Evolutionary conservation across 768 basidiomycete genomes (phyloP), one percentile per base, ranked within the genome.

Genomic region (Gymnopilus junonius): DNA sequence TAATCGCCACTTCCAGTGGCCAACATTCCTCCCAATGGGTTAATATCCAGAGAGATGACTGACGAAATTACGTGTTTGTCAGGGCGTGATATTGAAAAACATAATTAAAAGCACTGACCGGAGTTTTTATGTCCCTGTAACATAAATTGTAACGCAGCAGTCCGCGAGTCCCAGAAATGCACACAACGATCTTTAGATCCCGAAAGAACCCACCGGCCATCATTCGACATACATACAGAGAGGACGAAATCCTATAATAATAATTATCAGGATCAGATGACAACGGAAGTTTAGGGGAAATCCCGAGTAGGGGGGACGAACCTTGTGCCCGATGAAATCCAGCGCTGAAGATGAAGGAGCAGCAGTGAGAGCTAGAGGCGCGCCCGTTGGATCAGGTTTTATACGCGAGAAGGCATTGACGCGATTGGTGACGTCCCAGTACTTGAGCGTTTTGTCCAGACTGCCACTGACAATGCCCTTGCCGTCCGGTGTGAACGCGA

Each of bases 101-200:
- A 55, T 21, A 39, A 29, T 20, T 14, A 29, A 45, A 37, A 32
- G 27, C 17, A 56, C 57, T 48, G 35, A 67, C 64, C 69, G 40
- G 66, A 66, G 50, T 67, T 70, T 34, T 67, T 70, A 54, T 67
- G 66, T 11, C 84, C 84, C 73, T 97, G 95, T 23, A 99, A 82
- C 89, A 95, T 93, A 70, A 93, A 89, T 73, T 98, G 95, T 67
- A 94, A 88, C 46, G 87, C 84, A 14, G 79, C 82, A n/a, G 85
- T 83, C 67, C 84, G 82, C 53, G 91, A 84, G 72, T 96, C 93
- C 89, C 92, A 94, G 73, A 96, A 93, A 74, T 95, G 93, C 58
- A 99, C 95, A 1, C 93, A 90, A 21, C 97, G 90, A 75, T 99
- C 97, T 79, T 97, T 98, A 10, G 84, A 84, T 6, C 97, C 96